These are phyloP conservation scores for Sphagnum fallax DNA, from an alignment of 228 moss, liverwort and hornwort species.

Conservation along the genomic window DNA sequence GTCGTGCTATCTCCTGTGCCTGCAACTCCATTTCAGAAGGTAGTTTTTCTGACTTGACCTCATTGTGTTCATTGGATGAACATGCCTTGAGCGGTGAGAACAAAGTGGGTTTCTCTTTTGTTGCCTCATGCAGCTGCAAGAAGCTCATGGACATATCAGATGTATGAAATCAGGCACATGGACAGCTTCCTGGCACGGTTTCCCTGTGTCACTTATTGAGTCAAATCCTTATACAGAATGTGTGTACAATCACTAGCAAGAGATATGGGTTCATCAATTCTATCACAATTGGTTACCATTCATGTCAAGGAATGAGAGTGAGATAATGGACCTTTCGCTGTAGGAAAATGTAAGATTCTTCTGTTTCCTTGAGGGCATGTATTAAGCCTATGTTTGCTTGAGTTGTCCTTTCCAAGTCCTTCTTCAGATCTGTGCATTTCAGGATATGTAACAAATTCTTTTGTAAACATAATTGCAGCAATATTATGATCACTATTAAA, in stretches of 20 bases:
- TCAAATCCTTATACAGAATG: no score
- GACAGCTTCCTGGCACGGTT: constrained; percentile 15
- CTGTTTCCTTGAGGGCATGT: constrained; percentile 29
- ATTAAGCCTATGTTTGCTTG: constrained; percentile 49
- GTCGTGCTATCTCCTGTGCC: constrained; percentile 17
- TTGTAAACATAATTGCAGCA: not conserved
- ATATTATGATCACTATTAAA: not conserved
- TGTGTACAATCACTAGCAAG: no score
- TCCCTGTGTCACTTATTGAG: not conserved
- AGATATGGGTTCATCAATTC: no score
- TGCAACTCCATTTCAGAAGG: constrained; percentile 22
- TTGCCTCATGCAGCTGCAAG: constrained; percentile 16
- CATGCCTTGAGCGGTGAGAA: constrained; percentile 14
- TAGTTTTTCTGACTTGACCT: not conserved
- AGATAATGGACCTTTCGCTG: constrained; percentile 32
- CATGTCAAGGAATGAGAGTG: not conserved
- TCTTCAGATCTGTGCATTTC: constrained; percentile 28
- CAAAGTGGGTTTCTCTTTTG: constrained; percentile 10
- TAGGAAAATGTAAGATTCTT: constrained; percentile 28
- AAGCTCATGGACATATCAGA: not conserved
- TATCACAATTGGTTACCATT: no score
- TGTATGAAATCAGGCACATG: constrained; percentile 4
- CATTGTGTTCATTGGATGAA: constrained; percentile 34
- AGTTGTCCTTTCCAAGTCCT: constrained; percentile 23
- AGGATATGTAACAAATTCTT: not conserved